Percentiles rank a stretch among this genome's conserved stretches.
Evolutionary conservation across 2,329 filamentous ascomycete genomes (phyloP).

Genomic region (Xylariaceae sp.): DNA sequence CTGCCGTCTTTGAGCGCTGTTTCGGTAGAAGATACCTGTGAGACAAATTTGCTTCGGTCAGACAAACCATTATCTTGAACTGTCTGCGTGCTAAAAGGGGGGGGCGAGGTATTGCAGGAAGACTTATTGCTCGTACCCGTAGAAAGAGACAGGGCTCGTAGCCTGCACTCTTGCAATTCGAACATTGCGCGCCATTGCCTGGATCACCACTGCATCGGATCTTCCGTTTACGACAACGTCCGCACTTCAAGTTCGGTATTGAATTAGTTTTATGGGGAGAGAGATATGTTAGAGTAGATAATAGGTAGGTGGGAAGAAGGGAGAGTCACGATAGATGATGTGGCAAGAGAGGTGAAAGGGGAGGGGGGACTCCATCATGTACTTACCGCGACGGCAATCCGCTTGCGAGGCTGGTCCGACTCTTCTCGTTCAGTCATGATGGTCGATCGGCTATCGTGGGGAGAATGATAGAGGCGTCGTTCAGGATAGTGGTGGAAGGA

Average conservation of each 20-base stretch:
- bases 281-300: background rate
- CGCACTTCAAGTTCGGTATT: slow-evolving; percentile 58
- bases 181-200: slow-evolving; percentile 72
- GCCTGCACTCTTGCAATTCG: slow-evolving; percentile 75
- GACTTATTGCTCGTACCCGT: slow-evolving; percentile 61
- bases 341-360: slow-evolving; percentile 4
- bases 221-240: slow-evolving; percentile 86
- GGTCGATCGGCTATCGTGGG: slow-evolving; percentile 34
- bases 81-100: slow-evolving; percentile 1
- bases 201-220: slow-evolving; percentile 89
- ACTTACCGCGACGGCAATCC: slow-evolving; percentile 58
- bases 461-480: slow-evolving; percentile 35
- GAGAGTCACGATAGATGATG: slow-evolving; percentile 5
- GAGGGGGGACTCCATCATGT: background rate
- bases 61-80: too few relatives aligned
- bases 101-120: slow-evolving; percentile 17
- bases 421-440: slow-evolving; percentile 43
- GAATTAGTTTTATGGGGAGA: slow-evolving; percentile 12
- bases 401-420: slow-evolving; percentile 49
- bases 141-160: slow-evolving; percentile 72
- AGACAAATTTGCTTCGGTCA: too few relatives aligned
- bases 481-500: slow-evolving; percentile 33
- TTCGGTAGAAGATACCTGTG: slow-evolving; percentile 38
- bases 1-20: slow-evolving; percentile 30
- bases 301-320: background rate